A percentile compares a stretch with the other conserved stretches of the same genome.
Evolutionary conservation across 108 stramenopile species (phyloP).

Genomic region (Conticribra guillardii): DNA sequence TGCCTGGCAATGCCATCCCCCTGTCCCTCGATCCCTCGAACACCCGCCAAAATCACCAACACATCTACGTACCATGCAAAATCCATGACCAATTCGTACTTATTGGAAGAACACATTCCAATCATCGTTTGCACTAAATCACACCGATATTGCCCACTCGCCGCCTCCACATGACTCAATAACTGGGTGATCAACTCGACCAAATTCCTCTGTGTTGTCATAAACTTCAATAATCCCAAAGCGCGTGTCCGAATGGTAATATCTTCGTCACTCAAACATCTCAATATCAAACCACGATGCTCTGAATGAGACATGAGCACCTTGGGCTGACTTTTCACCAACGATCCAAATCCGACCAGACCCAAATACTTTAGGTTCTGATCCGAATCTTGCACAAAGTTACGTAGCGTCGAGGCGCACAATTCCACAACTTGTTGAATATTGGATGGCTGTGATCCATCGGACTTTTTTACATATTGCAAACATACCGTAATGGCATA

Average conservation of each 20-base stretch:
- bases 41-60: slow-evolving; percentile 83
- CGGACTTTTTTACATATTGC: slow-evolving; percentile 90
- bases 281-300: slow-evolving; percentile 90
- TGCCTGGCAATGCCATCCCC: slow-evolving; percentile 87
- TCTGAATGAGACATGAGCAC: slow-evolving; percentile 79
- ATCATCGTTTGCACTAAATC: slow-evolving; percentile 95
- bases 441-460: slow-evolving; percentile 91
- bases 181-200: slow-evolving; percentile 93
- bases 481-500: slow-evolving; percentile 94
- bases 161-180: slow-evolving; percentile 86
- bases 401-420: slow-evolving; percentile 87
- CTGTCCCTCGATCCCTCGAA: slow-evolving; percentile 77
- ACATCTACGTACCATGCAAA: slow-evolving; percentile 96
- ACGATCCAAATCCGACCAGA: slow-evolving; percentile 92
- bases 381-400: slow-evolving; percentile 96
- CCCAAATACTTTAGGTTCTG: slow-evolving; percentile 99
- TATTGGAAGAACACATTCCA: slow-evolving; percentile 92
- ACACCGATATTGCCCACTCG: slow-evolving; percentile 91
- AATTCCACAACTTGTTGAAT: slow-evolving; percentile 89
- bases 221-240: slow-evolving; percentile 92
- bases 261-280: slow-evolving; percentile 96
- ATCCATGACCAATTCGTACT: slow-evolving; percentile 90
- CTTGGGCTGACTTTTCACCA: slow-evolving; percentile 92
- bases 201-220: slow-evolving; percentile 94
- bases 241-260: slow-evolving; percentile 97